Conservation (phyloP, 441 rosid genomes). For the Raphanus hybrid region DNA sequence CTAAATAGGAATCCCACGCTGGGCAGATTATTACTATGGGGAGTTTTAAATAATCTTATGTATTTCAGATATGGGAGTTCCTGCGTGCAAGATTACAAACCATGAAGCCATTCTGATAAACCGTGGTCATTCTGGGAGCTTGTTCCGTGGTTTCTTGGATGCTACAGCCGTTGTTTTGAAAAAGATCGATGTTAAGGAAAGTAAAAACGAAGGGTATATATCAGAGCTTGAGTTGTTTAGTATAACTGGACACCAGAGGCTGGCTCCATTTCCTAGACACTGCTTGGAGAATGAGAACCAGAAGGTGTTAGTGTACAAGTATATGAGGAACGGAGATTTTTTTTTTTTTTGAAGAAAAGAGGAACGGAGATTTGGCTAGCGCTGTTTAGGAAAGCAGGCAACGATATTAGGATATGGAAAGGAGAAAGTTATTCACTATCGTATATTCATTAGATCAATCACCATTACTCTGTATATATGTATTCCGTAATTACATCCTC, state of each 20-base stretch:
- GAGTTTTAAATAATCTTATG: no score
- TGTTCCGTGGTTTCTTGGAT: conserved; percentile 69
- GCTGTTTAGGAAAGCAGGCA: conserved; percentile 62
- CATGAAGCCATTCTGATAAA: conserved; percentile 71
- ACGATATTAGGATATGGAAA: no score
- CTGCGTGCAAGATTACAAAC: no score
- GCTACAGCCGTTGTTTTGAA: conserved; percentile 58
- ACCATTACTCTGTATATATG: no score
- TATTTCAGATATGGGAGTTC: no score
- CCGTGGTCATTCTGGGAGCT: conserved; percentile 89
- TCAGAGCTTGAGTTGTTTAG: conserved; percentile 76
- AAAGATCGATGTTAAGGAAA: conserved; percentile 63
- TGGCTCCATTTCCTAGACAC: conserved; percentile 83
- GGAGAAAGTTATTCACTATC: no score
- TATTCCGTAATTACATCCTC: no score
- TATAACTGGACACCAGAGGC: conserved; percentile 67
- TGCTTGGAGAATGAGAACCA: conserved; percentile 80
- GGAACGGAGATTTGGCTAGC: conserved; percentile 79
- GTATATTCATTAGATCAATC: no score
- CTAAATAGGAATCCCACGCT: no score
- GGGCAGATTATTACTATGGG: no score
- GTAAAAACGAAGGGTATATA: conserved; percentile 60
- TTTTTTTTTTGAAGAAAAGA: no score
- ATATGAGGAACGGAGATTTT: conserved; percentile 87
- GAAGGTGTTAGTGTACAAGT: conserved; percentile 82